A percentile compares a stretch with the other conserved stretches of the same genome.
phyloP scores from a whole-genome alignment of 2,329 filamentous ascomycete species.

The Hymenoscyphus scutula region DNA sequence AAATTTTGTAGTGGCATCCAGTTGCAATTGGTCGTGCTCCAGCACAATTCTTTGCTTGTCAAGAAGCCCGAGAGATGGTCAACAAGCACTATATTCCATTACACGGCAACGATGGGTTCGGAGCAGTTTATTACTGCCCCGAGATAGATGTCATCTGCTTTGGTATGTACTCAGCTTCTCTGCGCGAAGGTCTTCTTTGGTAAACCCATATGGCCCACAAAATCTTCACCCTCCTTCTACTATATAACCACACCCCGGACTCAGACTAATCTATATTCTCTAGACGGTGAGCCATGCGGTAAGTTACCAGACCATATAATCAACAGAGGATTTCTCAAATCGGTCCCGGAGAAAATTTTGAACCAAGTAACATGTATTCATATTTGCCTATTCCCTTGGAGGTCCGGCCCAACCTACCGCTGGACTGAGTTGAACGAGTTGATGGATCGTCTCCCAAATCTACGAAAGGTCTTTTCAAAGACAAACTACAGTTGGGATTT shows the following conservation, averaged over 20 bases:
- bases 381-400: not conserved
- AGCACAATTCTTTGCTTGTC: slow-evolving; percentile 1
- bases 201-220: too few species aligned
- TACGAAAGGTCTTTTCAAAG: not conserved
- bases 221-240: not conserved
- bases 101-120: not conserved
- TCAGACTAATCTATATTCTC: not conserved
- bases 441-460: not conserved
- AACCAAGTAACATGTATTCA: not conserved
- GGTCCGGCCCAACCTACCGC: too few species aligned
- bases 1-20: not conserved
- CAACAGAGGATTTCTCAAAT: not conserved
- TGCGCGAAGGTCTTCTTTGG: too few species aligned
- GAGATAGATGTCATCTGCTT: not conserved
- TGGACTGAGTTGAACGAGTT: not conserved
- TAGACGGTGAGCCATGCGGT: too few species aligned
- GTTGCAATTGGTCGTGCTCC: not conserved
- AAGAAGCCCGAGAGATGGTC: not conserved
- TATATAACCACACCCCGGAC: not conserved
- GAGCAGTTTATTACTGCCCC: slow-evolving; percentile 2
- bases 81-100: slow-evolving; percentile 5
- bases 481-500: not conserved
- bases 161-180: too few species aligned
- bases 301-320: too few species aligned
- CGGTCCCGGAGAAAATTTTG: not conserved